Conservation (phyloP, 2,329 filamentous ascomycete genomes). For the Diaporthe citriasiana region DNA sequence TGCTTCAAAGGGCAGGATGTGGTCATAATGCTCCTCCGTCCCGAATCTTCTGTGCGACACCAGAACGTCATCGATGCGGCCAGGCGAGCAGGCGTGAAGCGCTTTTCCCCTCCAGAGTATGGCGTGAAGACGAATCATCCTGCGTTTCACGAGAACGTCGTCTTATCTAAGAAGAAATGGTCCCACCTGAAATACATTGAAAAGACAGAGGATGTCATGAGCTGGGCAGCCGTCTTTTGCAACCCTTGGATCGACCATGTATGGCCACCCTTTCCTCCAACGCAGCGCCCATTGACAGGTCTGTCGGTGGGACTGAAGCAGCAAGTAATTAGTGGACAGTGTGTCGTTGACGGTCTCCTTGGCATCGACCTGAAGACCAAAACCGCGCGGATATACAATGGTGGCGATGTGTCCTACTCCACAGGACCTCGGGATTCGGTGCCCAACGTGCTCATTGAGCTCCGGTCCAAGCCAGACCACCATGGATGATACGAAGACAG, state of each 20-base stretch:
- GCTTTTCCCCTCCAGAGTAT: background rate
- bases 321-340: background rate
- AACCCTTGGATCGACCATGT: constrained; percentile 6
- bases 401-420: background rate
- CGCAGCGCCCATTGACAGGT: background rate
- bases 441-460: background rate
- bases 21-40: background rate
- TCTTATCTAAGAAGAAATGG: background rate
- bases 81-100: background rate
- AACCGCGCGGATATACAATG: background rate
- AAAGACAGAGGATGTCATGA: background rate
- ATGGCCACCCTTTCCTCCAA: background rate
- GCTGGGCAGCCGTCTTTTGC: constrained; percentile 1
- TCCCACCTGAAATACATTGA: background rate
- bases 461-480: background rate
- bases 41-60: background rate
- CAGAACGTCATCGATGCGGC: background rate
- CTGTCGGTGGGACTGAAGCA: background rate
- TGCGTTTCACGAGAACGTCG: background rate
- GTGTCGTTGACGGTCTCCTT: background rate
- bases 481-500: background rate
- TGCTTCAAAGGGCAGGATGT: background rate
- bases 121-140: background rate
- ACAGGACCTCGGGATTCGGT: background rate
- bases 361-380: background rate